These are phyloP conservation scores for Paramecium pentaurelia DNA, from an alignment of 73 alveolate genomes.

Conservation along the genomic window DNA sequence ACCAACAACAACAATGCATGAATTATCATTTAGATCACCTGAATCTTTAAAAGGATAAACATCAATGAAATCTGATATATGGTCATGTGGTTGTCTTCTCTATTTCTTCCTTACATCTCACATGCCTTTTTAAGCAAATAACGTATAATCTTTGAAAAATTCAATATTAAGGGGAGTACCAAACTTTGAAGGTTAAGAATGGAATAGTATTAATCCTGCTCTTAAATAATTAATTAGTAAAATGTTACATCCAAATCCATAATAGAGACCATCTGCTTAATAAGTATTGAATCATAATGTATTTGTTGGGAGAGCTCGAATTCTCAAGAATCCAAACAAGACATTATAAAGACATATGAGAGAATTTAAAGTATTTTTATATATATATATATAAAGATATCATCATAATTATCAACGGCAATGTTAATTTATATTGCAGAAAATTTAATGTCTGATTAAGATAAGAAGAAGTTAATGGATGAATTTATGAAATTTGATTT, in stretches of 20 bases:
- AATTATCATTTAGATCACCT: not conserved
- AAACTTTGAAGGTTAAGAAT: not conserved
- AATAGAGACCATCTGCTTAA: not conserved
- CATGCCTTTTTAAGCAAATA: slow-evolving; percentile 32
- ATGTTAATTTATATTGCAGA: slow-evolving; percentile 3
- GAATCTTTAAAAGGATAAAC: not conserved
- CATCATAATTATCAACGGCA: not conserved
- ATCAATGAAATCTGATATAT: not conserved
- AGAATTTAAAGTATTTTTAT: not conserved
- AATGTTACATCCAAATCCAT: slow-evolving; percentile 19
- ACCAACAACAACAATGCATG: not conserved
- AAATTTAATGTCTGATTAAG: slow-evolving; percentile 8
- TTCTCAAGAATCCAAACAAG: not conserved
- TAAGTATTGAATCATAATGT: not conserved
- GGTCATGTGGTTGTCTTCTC: slow-evolving; percentile 49
- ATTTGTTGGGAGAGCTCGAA: not conserved
- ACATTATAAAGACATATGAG: not conserved
- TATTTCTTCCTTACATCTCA: slow-evolving; percentile 2
- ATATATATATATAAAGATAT: not conserved
- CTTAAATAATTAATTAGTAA: not conserved
- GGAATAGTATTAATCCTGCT: not conserved
- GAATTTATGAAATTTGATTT: slow-evolving; percentile 18
- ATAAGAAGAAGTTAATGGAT: not conserved
- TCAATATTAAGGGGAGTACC: not conserved
- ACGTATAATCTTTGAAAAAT: not conserved